Percentiles rank a stretch among this genome's conserved stretches.
These are phyloP conservation scores for Plasmodium malariae DNA, from an alignment of 169 alveolate genomes.

Conservation along the genomic window DNA sequence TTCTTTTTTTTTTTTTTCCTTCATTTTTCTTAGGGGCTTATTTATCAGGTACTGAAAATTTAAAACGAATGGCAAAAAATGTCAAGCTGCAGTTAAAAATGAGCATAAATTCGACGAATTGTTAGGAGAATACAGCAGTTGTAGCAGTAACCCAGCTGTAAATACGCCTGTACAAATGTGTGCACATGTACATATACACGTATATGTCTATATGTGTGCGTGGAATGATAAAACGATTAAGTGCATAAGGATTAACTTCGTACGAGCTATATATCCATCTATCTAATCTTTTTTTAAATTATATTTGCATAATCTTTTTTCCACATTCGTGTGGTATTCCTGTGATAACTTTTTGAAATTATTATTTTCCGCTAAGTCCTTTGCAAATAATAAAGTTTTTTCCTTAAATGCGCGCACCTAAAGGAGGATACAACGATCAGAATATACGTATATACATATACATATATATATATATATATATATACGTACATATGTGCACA, in stretches of 20 bases:
- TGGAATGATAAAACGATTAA: no score
- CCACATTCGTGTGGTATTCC: slow-evolving; percentile 34
- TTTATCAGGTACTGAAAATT: slow-evolving; percentile 53
- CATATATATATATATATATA: no score
- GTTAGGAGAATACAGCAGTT: neutral
- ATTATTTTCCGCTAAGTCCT: slow-evolving; percentile 62
- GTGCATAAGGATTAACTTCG: no score
- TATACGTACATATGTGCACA: neutral
- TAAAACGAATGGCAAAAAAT: slow-evolving; percentile 48
- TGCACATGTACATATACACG: neutral
- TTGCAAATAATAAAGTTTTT: slow-evolving; percentile 44
- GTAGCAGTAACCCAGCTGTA: no score
- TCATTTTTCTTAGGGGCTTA: slow-evolving; percentile 40
- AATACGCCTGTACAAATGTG: no score
- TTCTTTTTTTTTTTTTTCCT: neutral
- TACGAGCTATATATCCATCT: neutral
- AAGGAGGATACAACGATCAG: neutral
- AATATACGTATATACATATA: no score
- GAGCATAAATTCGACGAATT: no score
- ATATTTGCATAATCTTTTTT: slow-evolving; percentile 15
- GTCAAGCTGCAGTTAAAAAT: slow-evolving; percentile 14
- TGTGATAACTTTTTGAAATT: slow-evolving; percentile 28
- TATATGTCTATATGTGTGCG: no score
- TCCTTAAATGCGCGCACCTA: slow-evolving; percentile 44
- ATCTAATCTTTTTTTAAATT: slow-evolving; percentile 11